Evolutionary conservation across 2,329 filamentous ascomycete genomes (phyloP).

Genomic region (Cladosporium phlei): DNA sequence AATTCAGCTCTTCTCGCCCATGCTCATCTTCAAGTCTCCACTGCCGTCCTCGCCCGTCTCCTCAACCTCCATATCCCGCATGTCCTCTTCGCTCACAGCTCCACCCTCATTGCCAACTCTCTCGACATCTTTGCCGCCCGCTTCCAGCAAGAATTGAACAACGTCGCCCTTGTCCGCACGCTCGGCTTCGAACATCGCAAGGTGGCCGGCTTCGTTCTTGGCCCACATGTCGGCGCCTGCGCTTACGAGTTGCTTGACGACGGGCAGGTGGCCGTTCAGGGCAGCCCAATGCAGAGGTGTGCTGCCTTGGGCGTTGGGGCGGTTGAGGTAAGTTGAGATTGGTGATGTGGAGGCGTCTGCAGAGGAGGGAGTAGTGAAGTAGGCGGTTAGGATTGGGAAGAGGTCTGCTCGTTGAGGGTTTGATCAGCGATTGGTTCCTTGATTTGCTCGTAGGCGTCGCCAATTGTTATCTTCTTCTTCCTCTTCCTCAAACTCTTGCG

Average conservation of each 20-base stretch:
- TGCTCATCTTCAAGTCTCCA: slow-evolving; percentile 12
- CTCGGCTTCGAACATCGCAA: slow-evolving; percentile 48
- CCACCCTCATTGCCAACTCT: slow-evolving; percentile 21
- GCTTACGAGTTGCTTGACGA: slow-evolving; percentile 71
- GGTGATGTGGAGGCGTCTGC: too few species aligned
- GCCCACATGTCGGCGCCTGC: slow-evolving; percentile 72
- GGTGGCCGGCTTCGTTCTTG: slow-evolving; percentile 79
- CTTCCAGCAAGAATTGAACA: slow-evolving; percentile 44
- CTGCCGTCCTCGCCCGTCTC: slow-evolving; percentile 6
- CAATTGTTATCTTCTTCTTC: not conserved
- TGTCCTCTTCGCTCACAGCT: slow-evolving; percentile 11
- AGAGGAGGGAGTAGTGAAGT: slow-evolving; percentile 41
- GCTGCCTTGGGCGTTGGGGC: slow-evolving; percentile 76
- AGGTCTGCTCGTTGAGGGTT: slow-evolving; percentile 13
- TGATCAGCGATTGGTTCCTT: slow-evolving; percentile 15
- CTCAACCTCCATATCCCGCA: slow-evolving; percentile 11
- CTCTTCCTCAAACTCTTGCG: not conserved
- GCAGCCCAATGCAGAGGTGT: slow-evolving; percentile 93
- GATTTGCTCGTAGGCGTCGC: slow-evolving; percentile 8
- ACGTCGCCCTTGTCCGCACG: slow-evolving; percentile 46
- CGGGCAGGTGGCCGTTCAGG: slow-evolving; percentile 77
- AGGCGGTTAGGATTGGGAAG: slow-evolving; percentile 18
- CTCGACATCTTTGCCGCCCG: slow-evolving; percentile 39
- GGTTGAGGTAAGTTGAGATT: too few species aligned
- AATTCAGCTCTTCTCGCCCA: slow-evolving; percentile 12